A percentile compares a stretch with the other conserved stretches of the same genome.
Conservation (phyloP, 208 protist genomes). For the Trypanosoma melophagium region DNA sequence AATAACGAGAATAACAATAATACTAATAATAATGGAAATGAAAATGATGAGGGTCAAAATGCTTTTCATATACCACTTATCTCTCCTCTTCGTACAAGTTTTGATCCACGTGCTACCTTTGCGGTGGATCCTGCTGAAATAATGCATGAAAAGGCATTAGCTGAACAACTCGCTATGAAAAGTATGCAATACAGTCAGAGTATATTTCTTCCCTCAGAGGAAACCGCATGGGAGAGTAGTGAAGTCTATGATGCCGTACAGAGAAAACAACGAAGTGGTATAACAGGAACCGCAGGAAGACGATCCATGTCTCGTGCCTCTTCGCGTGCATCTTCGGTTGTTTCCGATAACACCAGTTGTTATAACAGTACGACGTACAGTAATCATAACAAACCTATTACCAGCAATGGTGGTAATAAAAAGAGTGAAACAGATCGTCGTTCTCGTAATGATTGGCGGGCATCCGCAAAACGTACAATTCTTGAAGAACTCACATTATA, state of each 20-base stretch:
- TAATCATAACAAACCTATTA: constrained; percentile 2
- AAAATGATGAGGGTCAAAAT: constrained; percentile 3
- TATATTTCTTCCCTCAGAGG: constrained; percentile 43
- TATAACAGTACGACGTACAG: constrained; percentile 3
- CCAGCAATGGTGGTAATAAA: constrained; percentile 9
- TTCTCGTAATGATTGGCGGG: constrained; percentile 52
- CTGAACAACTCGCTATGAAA: constrained; percentile 28
- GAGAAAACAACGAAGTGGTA: neutral
- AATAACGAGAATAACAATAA: neutral
- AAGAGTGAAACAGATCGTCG: neutral
- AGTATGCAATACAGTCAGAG: constrained; percentile 51
- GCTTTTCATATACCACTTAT: constrained; percentile 19
- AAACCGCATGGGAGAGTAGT: constrained; percentile 35
- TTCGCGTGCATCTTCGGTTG: constrained; percentile 30
- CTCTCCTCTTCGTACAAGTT: constrained; percentile 39
- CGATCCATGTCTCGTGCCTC: constrained; percentile 25
- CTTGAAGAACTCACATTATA: constrained; percentile 78
- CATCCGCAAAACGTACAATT: constrained; percentile 73
- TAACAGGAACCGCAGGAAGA: constrained; percentile 2
- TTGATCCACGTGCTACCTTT: constrained; percentile 42
- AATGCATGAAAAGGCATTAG: constrained; percentile 22
- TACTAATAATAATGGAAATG: neutral
- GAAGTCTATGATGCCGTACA: constrained; percentile 23
- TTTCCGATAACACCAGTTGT: neutral
- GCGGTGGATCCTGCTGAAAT: constrained; percentile 28